Conservation (phyloP, 768 basidiomycete species). For the Leccinum disarticulatum region DNA sequence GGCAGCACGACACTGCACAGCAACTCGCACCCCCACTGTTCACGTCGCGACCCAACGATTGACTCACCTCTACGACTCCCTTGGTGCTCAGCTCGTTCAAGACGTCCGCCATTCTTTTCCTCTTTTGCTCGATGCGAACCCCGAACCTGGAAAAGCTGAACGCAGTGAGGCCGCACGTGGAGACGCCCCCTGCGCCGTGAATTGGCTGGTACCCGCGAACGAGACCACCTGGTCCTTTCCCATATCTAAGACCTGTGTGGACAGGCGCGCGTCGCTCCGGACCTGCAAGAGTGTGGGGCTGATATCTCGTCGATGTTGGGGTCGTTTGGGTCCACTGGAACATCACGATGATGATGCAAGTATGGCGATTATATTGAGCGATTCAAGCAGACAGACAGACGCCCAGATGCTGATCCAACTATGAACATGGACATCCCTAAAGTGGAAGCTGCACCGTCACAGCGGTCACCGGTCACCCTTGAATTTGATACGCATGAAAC, state of each 20-base stretch:
- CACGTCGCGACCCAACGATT: not conserved
- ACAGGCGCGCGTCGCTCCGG: not conserved
- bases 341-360: constrained; percentile 5
- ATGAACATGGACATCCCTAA: too few species aligned
- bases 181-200: constrained; percentile 39
- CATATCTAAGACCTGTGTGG: constrained; percentile 18
- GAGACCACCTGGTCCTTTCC: constrained; percentile 44
- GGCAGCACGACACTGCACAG: too few species aligned
- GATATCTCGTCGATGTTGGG: not conserved
- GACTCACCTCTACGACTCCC: constrained; percentile 28
- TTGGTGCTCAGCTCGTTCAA: constrained; percentile 23
- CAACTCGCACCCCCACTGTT: not conserved
- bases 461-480: too few species aligned
- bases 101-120: constrained; percentile 8
- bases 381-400: not conserved
- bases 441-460: too few species aligned
- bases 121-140: constrained; percentile 31
- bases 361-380: not conserved
- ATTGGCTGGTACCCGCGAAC: constrained; percentile 56
- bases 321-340: not conserved
- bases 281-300: not conserved
- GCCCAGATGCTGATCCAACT: too few species aligned
- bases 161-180: constrained; percentile 67
- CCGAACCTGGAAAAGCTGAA: constrained; percentile 60
- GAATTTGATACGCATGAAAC: too few species aligned